Evolutionary conservation across 179 eudicot genomes (phyloP).

Genomic region (Patellifolia procumbens): DNA sequence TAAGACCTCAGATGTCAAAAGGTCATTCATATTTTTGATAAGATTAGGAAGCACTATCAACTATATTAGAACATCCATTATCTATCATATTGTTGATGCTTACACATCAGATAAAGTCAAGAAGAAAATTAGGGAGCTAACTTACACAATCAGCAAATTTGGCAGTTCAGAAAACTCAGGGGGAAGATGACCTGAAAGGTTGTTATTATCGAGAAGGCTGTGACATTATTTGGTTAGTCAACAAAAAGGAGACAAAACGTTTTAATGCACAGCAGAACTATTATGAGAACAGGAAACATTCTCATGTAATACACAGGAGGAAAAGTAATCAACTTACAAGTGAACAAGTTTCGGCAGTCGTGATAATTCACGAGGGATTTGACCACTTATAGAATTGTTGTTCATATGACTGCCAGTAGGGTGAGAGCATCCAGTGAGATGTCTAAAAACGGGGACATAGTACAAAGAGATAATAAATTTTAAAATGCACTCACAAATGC

Average conservation of each 20-base stretch:
- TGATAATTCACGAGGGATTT: constrained; percentile 73
- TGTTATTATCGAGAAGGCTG: constrained; percentile 93
- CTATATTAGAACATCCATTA: too few species aligned
- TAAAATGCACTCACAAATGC: constrained; percentile 65
- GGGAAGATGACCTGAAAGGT: constrained; percentile 83
- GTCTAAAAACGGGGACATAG: neutral
- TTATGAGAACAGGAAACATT: neutral
- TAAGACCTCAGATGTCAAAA: too few species aligned
- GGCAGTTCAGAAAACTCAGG: constrained; percentile 68
- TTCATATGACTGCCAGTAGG: constrained; percentile 84
- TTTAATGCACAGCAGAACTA: neutral
- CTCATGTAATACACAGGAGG: neutral
- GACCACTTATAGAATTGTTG: constrained; percentile 92
- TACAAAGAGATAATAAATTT: neutral
- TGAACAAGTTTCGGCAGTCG: constrained; percentile 75
- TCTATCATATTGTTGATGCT: too few species aligned
- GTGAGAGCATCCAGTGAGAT: constrained; percentile 1
- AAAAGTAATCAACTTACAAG: constrained; percentile 59
- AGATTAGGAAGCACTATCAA: too few species aligned
- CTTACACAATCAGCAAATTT: constrained; percentile 67
- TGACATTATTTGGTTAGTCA: constrained; percentile 25
- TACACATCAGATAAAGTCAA: neutral
- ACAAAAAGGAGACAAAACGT: neutral
- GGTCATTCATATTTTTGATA: too few species aligned
- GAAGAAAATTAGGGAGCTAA: constrained; percentile 4